Conservation (phyloP, 495 filamentous ascomycete genomes). For the Xylaria bambusicola region DNA sequence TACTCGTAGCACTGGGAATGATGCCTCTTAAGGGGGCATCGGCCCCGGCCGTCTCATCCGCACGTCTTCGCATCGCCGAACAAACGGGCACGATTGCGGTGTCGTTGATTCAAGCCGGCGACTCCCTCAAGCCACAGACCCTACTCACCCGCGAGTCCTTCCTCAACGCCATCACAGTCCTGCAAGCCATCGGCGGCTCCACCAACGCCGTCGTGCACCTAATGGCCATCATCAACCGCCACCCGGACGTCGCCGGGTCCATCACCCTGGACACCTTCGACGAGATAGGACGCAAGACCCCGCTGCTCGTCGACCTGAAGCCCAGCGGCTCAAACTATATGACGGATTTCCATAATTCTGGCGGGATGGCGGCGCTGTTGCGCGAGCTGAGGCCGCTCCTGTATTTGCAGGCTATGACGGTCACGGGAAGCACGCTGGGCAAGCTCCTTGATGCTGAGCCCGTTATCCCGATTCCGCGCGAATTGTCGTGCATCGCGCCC, state of each 20-base stretch:
- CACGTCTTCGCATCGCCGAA: conserved; percentile 64
- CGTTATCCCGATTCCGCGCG: conserved; percentile 42
- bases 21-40: conserved; percentile 64
- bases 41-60: conserved; percentile 65
- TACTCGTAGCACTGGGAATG: conserved; percentile 63
- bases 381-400: conserved; percentile 59
- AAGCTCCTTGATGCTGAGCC: conserved; percentile 52
- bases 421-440: conserved; percentile 62
- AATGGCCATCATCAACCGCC: conserved; percentile 63
- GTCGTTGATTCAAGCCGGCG: conserved; percentile 37
- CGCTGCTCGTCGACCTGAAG: conserved; percentile 66
- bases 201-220: conserved; percentile 71
- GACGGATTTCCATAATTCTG: conserved; percentile 70
- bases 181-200: conserved; percentile 70
- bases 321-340: conserved; percentile 71
- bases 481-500: conserved; percentile 51
- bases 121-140: conserved; percentile 51
- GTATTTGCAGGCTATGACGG: conserved; percentile 56
- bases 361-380: conserved; percentile 63
- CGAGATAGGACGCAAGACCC: conserved; percentile 59
- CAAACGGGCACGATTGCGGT: conserved; percentile 62
- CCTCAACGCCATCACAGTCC: conserved; percentile 65
- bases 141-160: conserved; percentile 64
- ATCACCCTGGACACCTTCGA: conserved; percentile 62
- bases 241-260: conserved; percentile 54